Conservation (phyloP, 768 basidiomycete genomes). For the Clitopilus hobsonii region DNA sequence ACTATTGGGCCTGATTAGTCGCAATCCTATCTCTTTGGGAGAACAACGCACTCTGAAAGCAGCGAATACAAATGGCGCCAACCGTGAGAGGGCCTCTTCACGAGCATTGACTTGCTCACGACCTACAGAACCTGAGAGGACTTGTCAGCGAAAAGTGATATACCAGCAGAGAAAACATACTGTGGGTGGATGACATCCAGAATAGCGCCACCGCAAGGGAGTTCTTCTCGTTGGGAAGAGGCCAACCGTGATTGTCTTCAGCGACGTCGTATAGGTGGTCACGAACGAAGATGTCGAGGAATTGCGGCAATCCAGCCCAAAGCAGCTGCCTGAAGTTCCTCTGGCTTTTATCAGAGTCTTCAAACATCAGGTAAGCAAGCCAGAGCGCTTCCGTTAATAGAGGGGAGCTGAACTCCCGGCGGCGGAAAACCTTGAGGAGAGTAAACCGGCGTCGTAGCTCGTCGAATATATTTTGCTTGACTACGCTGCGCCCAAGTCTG, state of each 20-base stretch:
- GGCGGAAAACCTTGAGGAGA: conserved; percentile 41
- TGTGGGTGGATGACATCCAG: conserved; percentile 40
- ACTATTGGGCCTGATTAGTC: conserved; percentile 25
- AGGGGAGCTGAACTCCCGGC: conserved; percentile 28
- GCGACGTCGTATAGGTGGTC: conserved; percentile 32
- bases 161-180: conserved; percentile 18
- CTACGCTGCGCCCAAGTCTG: conserved; percentile 26
- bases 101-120: conserved; percentile 28
- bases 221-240: conserved; percentile 38
- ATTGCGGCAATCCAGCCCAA: conserved; percentile 35
- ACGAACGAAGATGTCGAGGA: conserved; percentile 36
- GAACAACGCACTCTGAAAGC: conserved; percentile 41
- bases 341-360: conserved; percentile 43
- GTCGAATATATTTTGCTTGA: conserved; percentile 27
- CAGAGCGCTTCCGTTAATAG: conserved; percentile 41
- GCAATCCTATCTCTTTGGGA: conserved; percentile 5
- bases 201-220: conserved; percentile 41
- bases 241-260: conserved; percentile 41
- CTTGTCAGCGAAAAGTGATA: background rate
- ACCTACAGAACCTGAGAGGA: conserved; percentile 22
- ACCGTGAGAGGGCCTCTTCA: conserved; percentile 26
- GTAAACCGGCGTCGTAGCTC: conserved; percentile 43
- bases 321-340: conserved; percentile 44
- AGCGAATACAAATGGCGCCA: conserved; percentile 44
- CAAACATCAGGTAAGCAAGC: conserved; percentile 52